Evolutionary conservation across 2,329 filamentous ascomycete species (phyloP).

Genomic region (Taxawa tesnikishii): DNA sequence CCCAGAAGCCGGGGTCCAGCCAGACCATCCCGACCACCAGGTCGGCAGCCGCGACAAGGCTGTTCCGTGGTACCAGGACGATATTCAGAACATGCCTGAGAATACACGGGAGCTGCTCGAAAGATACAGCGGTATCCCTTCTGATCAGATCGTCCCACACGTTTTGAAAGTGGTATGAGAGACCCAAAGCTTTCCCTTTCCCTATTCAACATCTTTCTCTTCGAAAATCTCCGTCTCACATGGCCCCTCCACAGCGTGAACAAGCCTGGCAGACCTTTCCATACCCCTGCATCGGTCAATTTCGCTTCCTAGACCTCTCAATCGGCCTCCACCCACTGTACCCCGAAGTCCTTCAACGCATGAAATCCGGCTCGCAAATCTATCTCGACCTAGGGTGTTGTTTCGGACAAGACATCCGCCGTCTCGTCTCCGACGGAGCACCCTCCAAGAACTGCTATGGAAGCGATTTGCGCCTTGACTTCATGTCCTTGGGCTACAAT

Average conservation of each 20-base stretch:
- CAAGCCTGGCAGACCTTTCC: slow-evolving; percentile 11
- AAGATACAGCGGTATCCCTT: slow-evolving; percentile 24
- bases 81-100: slow-evolving; percentile 17
- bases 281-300: slow-evolving; percentile 12
- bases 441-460: slow-evolving; percentile 19
- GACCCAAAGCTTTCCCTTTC: no score
- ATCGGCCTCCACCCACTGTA: slow-evolving; percentile 13
- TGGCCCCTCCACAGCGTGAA: slow-evolving; percentile 9
- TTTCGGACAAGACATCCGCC: slow-evolving; percentile 27
- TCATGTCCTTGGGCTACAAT: slow-evolving; percentile 25
- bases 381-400: slow-evolving; percentile 30
- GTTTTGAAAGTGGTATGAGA: slow-evolving; percentile 22
- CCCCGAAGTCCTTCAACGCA: slow-evolving; percentile 12
- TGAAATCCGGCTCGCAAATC: slow-evolving; percentile 18
- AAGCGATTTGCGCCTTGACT: slow-evolving; percentile 21
- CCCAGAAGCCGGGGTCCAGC: no score
- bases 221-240: not conserved
- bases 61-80: slow-evolving; percentile 18
- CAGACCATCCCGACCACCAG: not conserved
- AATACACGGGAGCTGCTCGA: slow-evolving; percentile 23
- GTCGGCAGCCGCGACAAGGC: slow-evolving; percentile 7
- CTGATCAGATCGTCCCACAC: slow-evolving; percentile 22
- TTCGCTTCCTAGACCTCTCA: slow-evolving; percentile 11
- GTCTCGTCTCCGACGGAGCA: slow-evolving; percentile 24
- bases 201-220: not conserved